Evolutionary conservation across 345 rosid species (phyloP).

Genomic region (Melastoma malabathricum): DNA sequence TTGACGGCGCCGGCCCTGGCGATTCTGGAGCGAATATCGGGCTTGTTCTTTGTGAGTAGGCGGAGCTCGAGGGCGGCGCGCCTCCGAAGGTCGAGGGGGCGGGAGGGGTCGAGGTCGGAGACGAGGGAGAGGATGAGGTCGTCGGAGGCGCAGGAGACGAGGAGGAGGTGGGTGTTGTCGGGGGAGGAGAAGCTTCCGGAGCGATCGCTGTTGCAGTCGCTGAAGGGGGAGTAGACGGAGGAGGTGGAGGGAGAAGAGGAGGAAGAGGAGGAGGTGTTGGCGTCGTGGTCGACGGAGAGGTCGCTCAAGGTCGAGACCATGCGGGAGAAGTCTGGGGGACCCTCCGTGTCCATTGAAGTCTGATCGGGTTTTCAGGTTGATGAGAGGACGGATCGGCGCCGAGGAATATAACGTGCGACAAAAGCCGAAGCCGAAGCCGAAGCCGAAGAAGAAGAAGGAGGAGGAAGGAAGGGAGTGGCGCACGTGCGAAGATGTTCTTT

Average conservation of each 20-base stretch:
- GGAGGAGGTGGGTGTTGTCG: slow-evolving; percentile 45
- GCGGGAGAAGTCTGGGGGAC: slow-evolving; percentile 21
- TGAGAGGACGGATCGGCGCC: too few species aligned
- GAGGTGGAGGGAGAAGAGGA: slow-evolving; percentile 31
- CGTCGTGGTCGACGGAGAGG: slow-evolving; percentile 22
- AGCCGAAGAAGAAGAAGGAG: too few species aligned
- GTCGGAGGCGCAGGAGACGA: slow-evolving; percentile 58
- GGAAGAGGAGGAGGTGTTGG: slow-evolving; percentile 19
- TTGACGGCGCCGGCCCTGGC: slow-evolving; percentile 75
- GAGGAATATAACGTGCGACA: too few species aligned
- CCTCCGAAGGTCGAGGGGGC: slow-evolving; percentile 68
- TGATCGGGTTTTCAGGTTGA: too few species aligned
- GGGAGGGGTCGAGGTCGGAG: slow-evolving; percentile 42
- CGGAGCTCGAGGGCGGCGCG: slow-evolving; percentile 97
- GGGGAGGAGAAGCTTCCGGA: slow-evolving; percentile 82
- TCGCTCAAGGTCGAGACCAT: slow-evolving; percentile 31
- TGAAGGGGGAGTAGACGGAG: slow-evolving; percentile 74
- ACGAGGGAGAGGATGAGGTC: slow-evolving; percentile 69
- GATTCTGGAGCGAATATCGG: slow-evolving; percentile 72
- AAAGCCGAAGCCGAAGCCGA: too few species aligned
- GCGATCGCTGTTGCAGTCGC: slow-evolving; percentile 89
- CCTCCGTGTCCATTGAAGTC: slow-evolving; percentile 13
- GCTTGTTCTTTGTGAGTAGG: slow-evolving; percentile 77
- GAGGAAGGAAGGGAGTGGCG: too few species aligned
- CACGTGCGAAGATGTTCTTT: too few species aligned